A percentile compares a stretch with the other conserved stretches of the same genome.
Conservation (phyloP, 306 rosid species). For the Ammopiptanthus mongolicus region DNA sequence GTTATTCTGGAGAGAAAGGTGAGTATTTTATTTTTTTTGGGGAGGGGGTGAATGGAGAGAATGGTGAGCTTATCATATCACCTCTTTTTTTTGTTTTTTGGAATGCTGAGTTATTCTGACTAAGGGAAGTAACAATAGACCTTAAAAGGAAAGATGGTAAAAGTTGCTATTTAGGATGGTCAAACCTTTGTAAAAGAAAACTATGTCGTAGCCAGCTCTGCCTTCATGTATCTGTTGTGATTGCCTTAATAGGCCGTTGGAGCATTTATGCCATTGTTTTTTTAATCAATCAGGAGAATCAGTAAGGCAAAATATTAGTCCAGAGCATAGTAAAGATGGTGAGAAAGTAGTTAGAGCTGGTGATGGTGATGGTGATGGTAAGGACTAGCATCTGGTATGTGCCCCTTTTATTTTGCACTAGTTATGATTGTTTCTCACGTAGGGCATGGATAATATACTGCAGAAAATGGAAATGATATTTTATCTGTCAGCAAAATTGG, state of each 20-base stretch:
- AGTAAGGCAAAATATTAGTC: slow-evolving; percentile 36
- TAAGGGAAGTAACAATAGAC: slow-evolving; percentile 8
- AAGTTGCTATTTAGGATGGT: background rate
- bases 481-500: slow-evolving; percentile 27
- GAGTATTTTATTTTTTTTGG: background rate
- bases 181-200: slow-evolving; percentile 12
- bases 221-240: background rate
- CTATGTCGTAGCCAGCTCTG: background rate
- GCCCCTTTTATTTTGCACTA: slow-evolving; percentile 8
- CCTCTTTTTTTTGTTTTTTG: background rate
- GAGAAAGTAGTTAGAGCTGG: slow-evolving; percentile 13
- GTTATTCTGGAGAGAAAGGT: slow-evolving; percentile 60
- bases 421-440: slow-evolving; percentile 29
- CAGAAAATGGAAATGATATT: slow-evolving; percentile 45
- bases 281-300: slow-evolving; percentile 24
- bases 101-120: background rate
- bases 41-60: background rate
- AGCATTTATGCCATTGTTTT: slow-evolving; percentile 20
- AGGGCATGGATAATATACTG: slow-evolving; percentile 17
- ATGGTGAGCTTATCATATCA: slow-evolving; percentile 19
- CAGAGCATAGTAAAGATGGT: slow-evolving; percentile 35
- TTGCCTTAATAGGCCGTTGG: slow-evolving; percentile 18
- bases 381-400: slow-evolving; percentile 28
- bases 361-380: slow-evolving; percentile 30
- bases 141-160: background rate